Evolutionary conservation across 441 rosid species (phyloP), one percentile per base, ranked within the genome.

Genomic region (Gossypium armourianum): DNA sequence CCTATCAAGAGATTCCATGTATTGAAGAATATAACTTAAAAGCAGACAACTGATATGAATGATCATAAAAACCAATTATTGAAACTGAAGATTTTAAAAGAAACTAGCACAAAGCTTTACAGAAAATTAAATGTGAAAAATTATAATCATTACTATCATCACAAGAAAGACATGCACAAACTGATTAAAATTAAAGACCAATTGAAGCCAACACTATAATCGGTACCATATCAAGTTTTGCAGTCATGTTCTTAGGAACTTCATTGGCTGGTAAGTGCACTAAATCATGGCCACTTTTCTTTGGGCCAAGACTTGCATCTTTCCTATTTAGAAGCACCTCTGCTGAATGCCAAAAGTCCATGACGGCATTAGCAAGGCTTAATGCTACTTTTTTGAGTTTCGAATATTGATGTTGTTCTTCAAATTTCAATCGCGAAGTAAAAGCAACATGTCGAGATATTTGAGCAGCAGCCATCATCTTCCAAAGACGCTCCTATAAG

Each of bases 401-500:
- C 73, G 68, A 36, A n/a, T 59, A 67, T 70, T 77, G 88, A 77
- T 75, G 79, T 70, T 72, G 85, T 79, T 85, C 86, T 71, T 88
- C 87, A 68, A 79, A 79, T 81, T 83, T 96, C 76, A 79, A 62
- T 63, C 76, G 86, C 64, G 86, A 88, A 79, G 86, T 81, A 71
- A 83, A 81, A 71, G 89, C 94, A 77, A 74, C 82, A 62, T 79
- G 83, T 75, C 63, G 90, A 82, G 90, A 88, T 76, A 87, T 82
- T 82, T 88, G 97, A 71, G 97, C 88, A 69, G 99, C 98, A 79
- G 94, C 93, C 68, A 94, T 90, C 84, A 81, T 86, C 84, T 96
- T 96, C 99, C 99, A 96, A 75, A 96, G 84, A 36, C 98, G 96
- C 84, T 96, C 99, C 99, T 96, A 75, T 16, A 75, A 77, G 75